Base-by-base conservation (phyloP, 257 asterid genomes). In the Solanum chaucha region DNA sequence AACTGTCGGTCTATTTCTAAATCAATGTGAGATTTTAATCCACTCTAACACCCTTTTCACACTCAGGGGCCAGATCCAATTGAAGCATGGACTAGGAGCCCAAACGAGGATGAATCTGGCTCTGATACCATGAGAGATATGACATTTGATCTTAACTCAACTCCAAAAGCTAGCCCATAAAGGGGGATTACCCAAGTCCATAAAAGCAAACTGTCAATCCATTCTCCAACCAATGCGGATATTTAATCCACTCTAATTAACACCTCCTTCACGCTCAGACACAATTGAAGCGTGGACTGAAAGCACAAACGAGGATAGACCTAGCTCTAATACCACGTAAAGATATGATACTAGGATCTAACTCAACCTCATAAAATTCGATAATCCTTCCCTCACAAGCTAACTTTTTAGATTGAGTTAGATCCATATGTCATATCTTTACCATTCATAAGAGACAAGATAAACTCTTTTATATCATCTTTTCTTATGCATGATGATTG, bases 331-430 rank as follows among this genome's bases (percentile, higher is more conserved):
- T 55, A 55, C 4, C 61, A 55, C 0, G 4, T 55, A 51, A 51
- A 51, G 0, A 51, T 51, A 55, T 17, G 1, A 15, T 6, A 55
- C 10, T 55, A 17, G 4, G 9, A 55, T 17, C 64, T 55, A 55
- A 55, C n/a, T 55, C 10, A 55, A 55, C 1, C n/a, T 0, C n/a
- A 17, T 15, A 55, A 55, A 55, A 17, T 2, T 55, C 1, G 0
- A 0, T n/a, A 55, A 17, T 55, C 1, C n/a, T 17, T 6, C 61
- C 0, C n/a, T 55, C 61, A 51, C 8, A 1, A 51, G n/a, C n/a
- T 55, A 17, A 17, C 61, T 5, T 5, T 1, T 55, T 0, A 0
- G 0, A 17, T 51, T 51, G 0, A 5, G 61, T 55, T 55, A 55
- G 61, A 17, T 55, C 0, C 22, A 51, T 48, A 48, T 51, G 8